Conservation (phyloP, 805 yeast genomes). For the Pichia phayaonensis region DNA sequence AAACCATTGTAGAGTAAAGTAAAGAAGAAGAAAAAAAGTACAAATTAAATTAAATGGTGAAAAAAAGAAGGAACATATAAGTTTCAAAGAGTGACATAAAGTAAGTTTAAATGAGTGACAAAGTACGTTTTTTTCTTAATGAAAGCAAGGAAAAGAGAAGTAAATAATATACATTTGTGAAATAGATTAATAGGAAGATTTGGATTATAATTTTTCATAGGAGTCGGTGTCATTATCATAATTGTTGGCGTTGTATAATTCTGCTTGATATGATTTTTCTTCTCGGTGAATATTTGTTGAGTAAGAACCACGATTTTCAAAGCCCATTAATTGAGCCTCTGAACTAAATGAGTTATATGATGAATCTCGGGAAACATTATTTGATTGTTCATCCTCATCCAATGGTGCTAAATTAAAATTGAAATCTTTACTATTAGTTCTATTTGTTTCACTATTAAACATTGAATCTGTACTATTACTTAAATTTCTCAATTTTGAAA, state of each 20-base stretch:
- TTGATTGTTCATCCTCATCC: conserved; percentile 3
- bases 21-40: neutral
- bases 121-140: neutral
- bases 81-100: neutral
- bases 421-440: neutral
- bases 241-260: conserved; percentile 3
- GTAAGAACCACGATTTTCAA: conserved; percentile 6
- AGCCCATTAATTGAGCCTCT: conserved; percentile 12
- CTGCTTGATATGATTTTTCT: conserved; percentile 8
- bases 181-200: neutral
- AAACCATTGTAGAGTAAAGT: neutral
- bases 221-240: neutral
- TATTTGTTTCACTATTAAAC: neutral
- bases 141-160: neutral
- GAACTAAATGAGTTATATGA: conserved; percentile 7
- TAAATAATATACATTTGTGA: neutral
- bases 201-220: neutral
- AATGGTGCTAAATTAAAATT: conserved; percentile 2
- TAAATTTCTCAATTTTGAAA: conserved; percentile 3
- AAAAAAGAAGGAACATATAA: neutral
- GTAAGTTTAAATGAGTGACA: neutral
- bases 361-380: conserved; percentile 5
- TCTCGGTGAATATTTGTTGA: conserved; percentile 5
- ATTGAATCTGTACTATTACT: conserved; percentile 3
- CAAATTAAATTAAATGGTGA: neutral